Percentiles rank a stretch among this genome's conserved stretches.
These are phyloP conservation scores for Physcomitrellopsis africana DNA, from an alignment of 225 moss, liverwort and hornwort genomes.

Conservation along the genomic window DNA sequence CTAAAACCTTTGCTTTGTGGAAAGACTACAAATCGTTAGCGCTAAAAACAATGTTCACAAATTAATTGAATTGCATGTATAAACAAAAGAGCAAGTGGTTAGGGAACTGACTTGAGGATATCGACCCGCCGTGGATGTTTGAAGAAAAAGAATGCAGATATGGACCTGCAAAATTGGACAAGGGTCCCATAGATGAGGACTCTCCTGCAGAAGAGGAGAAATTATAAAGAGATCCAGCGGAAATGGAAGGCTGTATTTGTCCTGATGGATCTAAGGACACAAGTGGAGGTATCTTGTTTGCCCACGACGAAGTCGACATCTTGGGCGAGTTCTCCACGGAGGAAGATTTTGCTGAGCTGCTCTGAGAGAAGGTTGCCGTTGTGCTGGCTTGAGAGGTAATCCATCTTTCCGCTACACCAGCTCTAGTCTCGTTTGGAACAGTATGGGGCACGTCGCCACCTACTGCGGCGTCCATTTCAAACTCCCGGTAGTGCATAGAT, in stretches of 20 bases:
- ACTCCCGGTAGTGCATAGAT: constrained; percentile 51
- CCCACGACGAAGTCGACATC: constrained; percentile 71
- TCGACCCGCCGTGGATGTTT: constrained; percentile 38
- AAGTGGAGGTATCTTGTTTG: constrained; percentile 61
- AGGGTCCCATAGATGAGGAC: constrained; percentile 63
- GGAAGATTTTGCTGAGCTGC: constrained; percentile 70
- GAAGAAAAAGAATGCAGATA: constrained; percentile 41
- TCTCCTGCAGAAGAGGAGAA: constrained; percentile 53
- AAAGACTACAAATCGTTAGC: background rate
- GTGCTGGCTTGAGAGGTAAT: constrained; percentile 88
- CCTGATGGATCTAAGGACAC: constrained; percentile 48
- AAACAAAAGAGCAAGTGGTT: constrained; percentile 10
- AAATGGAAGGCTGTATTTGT: constrained; percentile 27
- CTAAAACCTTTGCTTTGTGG: background rate
- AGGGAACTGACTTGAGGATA: constrained; percentile 47
- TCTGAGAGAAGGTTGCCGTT: constrained; percentile 63
- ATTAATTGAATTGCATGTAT: background rate
- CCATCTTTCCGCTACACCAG: constrained; percentile 97
- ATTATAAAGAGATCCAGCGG: constrained; percentile 46
- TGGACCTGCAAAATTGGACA: constrained; percentile 52
- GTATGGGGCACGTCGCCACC: constrained; percentile 52
- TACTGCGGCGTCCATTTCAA: constrained; percentile 42
- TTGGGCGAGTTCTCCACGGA: constrained; percentile 73
- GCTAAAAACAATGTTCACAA: background rate
- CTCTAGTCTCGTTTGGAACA: constrained; percentile 70